Base-by-base conservation (phyloP, 441 rosid genomes). In the Gossypium laxum region DNA sequence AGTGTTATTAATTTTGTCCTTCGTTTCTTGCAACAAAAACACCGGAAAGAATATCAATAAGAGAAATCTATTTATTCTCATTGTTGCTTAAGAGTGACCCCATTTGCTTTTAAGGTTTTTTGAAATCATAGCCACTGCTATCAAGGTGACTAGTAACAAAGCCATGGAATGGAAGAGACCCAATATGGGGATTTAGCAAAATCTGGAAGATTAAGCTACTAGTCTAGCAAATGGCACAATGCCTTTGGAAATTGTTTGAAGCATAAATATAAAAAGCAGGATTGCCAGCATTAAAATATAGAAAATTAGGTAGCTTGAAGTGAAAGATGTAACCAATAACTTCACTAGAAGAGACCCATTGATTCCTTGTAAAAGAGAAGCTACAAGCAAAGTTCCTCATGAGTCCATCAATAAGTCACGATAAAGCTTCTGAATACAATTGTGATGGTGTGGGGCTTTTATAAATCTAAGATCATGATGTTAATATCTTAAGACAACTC, bases 71-170 rank as follows among this genome's bases (percentile, higher is more conserved):
- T 63, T 63, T 63, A 30, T 48, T 45, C 69, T 41, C 14, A 12
- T 45, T 12, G 11, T 70, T 58, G 41, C 56, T 69, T 17, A 21
- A 21, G 54, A 19, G 52, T 69, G 24, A 18, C 38, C 24, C 41
- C 30, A 30, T 69, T 55, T 43, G 14, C 72, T 56, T 26, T 21
- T 30, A 32, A 55, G 54, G 50, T 55, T 52, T 69, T 10, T 55
- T 21, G 63, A 38, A 69, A 32, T 34, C n/a, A 54, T 6, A 68
- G 8, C 6, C 15, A 19, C 15, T 34, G 50, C 52, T 21, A 41
- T 54, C 64, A 38, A 21, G 70, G n/a, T 69, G 62, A 38, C n/a
- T 56, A 34, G 50, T 69, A 34, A 55, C 60, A 30, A 24, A 52
- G 18, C 18, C 34, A 12, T 47, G 70, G 51, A 28, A 66, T 45